These are phyloP conservation scores for Phytophthora tentaculata DNA, from an alignment of 352 stramenopile species.

Conservation along the genomic window DNA sequence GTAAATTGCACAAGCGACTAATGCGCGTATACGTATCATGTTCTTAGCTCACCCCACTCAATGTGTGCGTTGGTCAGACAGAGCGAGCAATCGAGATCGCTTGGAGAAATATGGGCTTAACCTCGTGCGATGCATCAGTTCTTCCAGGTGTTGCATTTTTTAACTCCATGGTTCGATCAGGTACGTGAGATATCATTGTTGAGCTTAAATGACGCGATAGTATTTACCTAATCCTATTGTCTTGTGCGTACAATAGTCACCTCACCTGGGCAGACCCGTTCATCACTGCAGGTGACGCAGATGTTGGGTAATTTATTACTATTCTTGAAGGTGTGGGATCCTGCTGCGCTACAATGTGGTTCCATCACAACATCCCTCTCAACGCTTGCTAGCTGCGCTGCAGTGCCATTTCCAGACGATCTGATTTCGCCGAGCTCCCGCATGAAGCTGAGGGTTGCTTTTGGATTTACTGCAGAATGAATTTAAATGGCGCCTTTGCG, in stretches of 20 bases:
- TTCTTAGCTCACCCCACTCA: not conserved
- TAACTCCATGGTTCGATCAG: constrained; percentile 44
- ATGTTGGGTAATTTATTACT: constrained; percentile 58
- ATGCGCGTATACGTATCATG: not conserved
- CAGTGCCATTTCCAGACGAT: constrained; percentile 42
- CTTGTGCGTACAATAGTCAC: constrained; percentile 37
- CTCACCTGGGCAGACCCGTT: constrained; percentile 20
- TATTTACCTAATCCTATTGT: not conserved
- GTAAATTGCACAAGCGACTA: constrained; percentile 28
- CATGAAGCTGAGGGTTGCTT: constrained; percentile 36
- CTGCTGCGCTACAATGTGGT: constrained; percentile 33
- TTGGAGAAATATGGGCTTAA: constrained; percentile 50
- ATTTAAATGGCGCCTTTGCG: not conserved
- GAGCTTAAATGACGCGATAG: not conserved
- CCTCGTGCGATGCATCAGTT: constrained; percentile 43
- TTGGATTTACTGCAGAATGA: constrained; percentile 45
- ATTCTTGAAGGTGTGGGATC: constrained; percentile 66
- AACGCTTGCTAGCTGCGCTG: constrained; percentile 34
- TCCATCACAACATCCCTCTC: constrained; percentile 33
- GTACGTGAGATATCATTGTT: constrained; percentile 16
- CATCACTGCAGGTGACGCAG: constrained; percentile 50
- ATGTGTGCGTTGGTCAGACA: constrained; percentile 29
- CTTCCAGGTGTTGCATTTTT: constrained; percentile 57
- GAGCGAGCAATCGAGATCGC: constrained; percentile 55
- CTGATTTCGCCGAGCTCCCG: constrained; percentile 30